Conservation (phyloP, 495 filamentous ascomycete genomes). For the Hypoxylon rickii region DNA sequence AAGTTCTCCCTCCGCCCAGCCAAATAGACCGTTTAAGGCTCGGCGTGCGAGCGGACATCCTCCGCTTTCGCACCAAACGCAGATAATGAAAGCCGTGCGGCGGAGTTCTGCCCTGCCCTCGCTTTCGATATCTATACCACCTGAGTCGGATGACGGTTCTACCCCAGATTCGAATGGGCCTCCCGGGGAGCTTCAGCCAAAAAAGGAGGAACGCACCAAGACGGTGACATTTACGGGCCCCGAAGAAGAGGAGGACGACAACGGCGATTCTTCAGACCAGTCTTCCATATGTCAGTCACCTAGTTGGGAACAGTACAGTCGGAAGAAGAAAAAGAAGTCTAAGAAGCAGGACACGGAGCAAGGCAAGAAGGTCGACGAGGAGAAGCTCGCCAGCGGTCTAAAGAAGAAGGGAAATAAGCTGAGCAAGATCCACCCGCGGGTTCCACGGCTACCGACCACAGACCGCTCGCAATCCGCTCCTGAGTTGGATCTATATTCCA, state of each 20-base stretch:
- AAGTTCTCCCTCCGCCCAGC: constrained; percentile 35
- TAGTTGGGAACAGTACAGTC: constrained; percentile 57
- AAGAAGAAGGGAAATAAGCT: constrained; percentile 47
- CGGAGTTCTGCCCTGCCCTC: constrained; percentile 44
- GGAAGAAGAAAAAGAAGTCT: constrained; percentile 55
- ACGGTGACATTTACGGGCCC: constrained; percentile 50
- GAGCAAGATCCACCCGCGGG: constrained; percentile 40
- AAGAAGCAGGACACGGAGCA: constrained; percentile 50
- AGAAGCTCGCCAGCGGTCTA: constrained; percentile 42
- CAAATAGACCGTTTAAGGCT: constrained; percentile 37
- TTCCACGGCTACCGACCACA: constrained; percentile 16
- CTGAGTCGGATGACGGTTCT: constrained; percentile 22
- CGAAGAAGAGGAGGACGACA: constrained; percentile 39
- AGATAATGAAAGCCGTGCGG: constrained; percentile 51
- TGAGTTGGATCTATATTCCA: constrained; percentile 25
- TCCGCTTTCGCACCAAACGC: constrained; percentile 42
- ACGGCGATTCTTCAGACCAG: constrained; percentile 48
- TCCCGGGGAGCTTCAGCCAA: constrained; percentile 21
- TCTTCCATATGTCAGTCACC: constrained; percentile 62
- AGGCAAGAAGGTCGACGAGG: constrained; percentile 48
- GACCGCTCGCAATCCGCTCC: constrained; percentile 33
- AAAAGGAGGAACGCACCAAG: constrained; percentile 42
- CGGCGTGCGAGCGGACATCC: constrained; percentile 41
- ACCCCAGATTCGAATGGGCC: constrained; percentile 22
- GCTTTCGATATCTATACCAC: constrained; percentile 51